Base-by-base conservation (phyloP, 257 asterid genomes). In the Solanum virginianum region DNA sequence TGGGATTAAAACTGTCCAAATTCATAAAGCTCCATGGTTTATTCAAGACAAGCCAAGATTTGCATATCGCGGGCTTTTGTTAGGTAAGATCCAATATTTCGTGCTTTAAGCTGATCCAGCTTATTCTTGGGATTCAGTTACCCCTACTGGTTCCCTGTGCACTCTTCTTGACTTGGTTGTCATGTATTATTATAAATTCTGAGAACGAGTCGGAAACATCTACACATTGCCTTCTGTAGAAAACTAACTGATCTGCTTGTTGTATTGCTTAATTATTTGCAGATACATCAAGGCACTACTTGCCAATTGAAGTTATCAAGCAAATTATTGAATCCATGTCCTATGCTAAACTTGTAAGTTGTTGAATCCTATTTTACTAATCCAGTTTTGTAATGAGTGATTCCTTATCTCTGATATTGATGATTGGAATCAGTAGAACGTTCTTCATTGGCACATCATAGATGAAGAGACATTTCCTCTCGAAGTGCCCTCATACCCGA, bases 391-490 rank as follows among this genome's bases (percentile, higher is more conserved):
- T 29, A 66, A 57, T 56, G 18, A 51, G 39, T 60, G 36, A 36
- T 83, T 41, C 0, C n/a, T 59, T 39, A 69, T 54, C 36, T 83
- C 83, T 88, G 86, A 71, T 24, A 57, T 86, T 91, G 75, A 20
- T 87, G 82, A 84, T 94, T 90, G 90, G 88, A 81, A 90, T 93
- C 90, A 86, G 93, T 92, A 94, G 99, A 95, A 95, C 89, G 97
- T 95, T 87, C 93, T 95, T 86, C 99, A 95, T 83, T 95, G 99
- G 99, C 99, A 95, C 91, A 93, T 95, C 86, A 92, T 95, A 87
- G 99, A 95, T 85, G 98, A 94, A 93, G 94, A 95, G 90, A 94
- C 99, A 59, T 95, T 95, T 92, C 99, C 99, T 85, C 93, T 95
- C 59, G 99, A 95, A 91, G 94, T 95, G 81, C 99, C 99, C 72